Evolutionary conservation across 352 stramenopile genomes (phyloP), one percentile per base, ranked within the genome.

Genomic region (Pythium phragmiticola): DNA sequence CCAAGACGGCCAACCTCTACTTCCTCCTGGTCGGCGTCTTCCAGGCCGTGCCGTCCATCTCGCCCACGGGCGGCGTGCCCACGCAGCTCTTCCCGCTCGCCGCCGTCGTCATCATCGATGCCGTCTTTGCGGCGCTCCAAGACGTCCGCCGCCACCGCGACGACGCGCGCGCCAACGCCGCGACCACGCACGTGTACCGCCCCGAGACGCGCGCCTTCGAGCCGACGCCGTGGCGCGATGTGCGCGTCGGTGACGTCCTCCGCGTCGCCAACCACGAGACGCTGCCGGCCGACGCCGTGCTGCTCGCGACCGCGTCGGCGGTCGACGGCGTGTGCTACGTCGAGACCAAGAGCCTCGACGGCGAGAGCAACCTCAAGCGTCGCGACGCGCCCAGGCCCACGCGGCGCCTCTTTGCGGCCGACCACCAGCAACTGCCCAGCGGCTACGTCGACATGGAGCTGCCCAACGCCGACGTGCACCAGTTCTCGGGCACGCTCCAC

Each of bases 321-420:
- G 71, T 7, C 67, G 73, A n/a, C 47, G 82, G 86, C 2, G 60
- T 91, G 0, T 95, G 87, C 64, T 94, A 95, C 70, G 87, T 97
- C 7, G 87, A 97, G 70, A 98, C 92, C 57, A 94, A 94, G 51
- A 93, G 77, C 51, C 72, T 98, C 1, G 92, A 98, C 65, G 92
- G 92, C 3, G 92, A 98, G 66, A 98, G 89, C 4, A 98, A 98
- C 59, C 72, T 98, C n/a, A 98, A 98, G 70, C 63, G 93, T 14
- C 80, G 90, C 2, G 73, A 94, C 39, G 83, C 88, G 2, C 50
- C 49, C 17, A 19, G 41, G 21, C 28, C 70, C 83, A 67, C 60
- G 12, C 51, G 49, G 0, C 48, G 13, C 0, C 19, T 60, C 23
- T 60, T 61, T 37, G 37, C 14, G 68, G 47, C 11, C 66, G 30